phyloP scores from a whole-genome alignment of 306 rosid species.

The Argentina anserina region DNA sequence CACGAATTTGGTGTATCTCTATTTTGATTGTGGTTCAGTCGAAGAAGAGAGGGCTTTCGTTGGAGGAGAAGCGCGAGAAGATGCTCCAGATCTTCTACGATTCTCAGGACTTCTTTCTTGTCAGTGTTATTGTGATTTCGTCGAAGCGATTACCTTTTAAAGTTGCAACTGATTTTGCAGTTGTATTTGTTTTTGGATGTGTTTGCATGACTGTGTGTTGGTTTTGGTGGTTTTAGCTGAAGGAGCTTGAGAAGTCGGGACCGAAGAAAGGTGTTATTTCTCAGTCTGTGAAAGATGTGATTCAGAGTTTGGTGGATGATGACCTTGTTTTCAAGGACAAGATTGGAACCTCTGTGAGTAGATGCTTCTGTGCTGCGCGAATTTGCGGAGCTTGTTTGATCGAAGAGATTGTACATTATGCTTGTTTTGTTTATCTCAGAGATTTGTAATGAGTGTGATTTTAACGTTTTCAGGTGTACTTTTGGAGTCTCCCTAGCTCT shows the following conservation, averaged over 20 bases:
- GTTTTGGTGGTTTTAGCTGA: conserved; percentile 52
- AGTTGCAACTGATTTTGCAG: neutral
- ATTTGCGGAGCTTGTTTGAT: neutral
- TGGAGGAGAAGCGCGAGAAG: conserved; percentile 98
- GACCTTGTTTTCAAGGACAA: conserved; percentile 90
- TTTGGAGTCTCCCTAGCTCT: conserved; percentile 98
- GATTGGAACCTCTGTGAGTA: conserved; percentile 97
- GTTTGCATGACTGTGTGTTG: neutral
- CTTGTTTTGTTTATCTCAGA: neutral
- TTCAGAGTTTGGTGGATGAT: conserved; percentile 93
- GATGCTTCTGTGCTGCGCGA: neutral
- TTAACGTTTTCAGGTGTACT: conserved; percentile 57
- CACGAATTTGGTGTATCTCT: neutral
- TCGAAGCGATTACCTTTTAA: neutral
- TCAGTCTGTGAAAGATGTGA: conserved; percentile 95
- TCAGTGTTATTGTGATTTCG: conserved; percentile 15
- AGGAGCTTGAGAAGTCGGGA: conserved; percentile 93
- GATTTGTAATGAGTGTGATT: neutral
- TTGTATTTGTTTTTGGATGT: neutral
- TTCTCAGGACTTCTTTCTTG: conserved; percentile 86
- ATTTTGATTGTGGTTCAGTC: conserved; percentile 45
- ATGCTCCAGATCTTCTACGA: conserved; percentile 93
- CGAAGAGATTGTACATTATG: neutral
- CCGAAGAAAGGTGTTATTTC: conserved; percentile 85
- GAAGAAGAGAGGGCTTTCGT: conserved; percentile 90